Evolutionary conservation across 352 stramenopile species (phyloP), one percentile per base, ranked within the genome.

Genomic region (Globisporangium rhizosaccharum): DNA sequence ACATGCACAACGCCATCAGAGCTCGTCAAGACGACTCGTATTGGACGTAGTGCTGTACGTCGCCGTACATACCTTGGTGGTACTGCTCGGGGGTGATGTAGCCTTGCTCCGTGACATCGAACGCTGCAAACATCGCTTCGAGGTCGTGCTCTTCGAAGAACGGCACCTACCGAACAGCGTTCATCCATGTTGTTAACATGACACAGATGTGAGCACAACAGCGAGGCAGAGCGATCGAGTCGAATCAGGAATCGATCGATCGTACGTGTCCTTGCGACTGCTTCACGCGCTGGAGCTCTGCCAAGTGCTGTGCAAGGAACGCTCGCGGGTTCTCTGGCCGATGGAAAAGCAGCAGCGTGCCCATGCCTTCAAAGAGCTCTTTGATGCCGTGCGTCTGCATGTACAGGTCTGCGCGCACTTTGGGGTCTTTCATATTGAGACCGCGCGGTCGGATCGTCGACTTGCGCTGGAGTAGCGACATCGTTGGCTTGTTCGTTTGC

Each of bases 131-230:
- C 79, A 90, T 90, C 1, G 80, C 79, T 20, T 85, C 71, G 11
- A 92, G 53, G 63, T 90, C 82, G 14, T 78, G 66, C 20, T 92
- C 82, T 17, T 85, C 75, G 48, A 92, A 90, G 67, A 90, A 90
- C 12, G 74, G 70, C 1, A 83, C 55, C 81, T 90, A 61, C 0
- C 8, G 9, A 20, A 1, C 5, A 6, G 15, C 6, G 41, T n/a
- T 3, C 6, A 14, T 3, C 0, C 39, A 44, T 15, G 15, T 3
- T 18, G 39, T 44, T 11, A 18, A 25, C 42, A 25, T 25, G 2
- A 14, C 42, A 47, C 2, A 14, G 9, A 14, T 1, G 37, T 9
- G 9, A 15, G 37, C 37, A 44, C 14, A 44, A 9, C 37, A 44
- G 37, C 1, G 37, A 9, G 14, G 17, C 12, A 52, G 20, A 23